Evolutionary conservation across 2,329 filamentous ascomycete species (phyloP).

Genomic region (Aspergillus sp.): DNA sequence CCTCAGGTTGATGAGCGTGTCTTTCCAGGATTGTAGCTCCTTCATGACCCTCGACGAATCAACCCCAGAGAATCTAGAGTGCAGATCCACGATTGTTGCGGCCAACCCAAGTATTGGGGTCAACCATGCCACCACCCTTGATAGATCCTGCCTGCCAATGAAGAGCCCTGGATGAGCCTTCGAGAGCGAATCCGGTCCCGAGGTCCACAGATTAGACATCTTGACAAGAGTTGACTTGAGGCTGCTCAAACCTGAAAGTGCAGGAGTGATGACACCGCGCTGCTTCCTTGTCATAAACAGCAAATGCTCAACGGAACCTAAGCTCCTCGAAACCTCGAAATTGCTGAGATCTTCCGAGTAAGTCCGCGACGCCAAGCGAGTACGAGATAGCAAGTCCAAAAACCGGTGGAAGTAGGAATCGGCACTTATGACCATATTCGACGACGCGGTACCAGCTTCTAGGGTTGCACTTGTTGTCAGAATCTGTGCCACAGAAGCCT

Average conservation of each 20-base stretch:
- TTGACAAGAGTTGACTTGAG: slow-evolving; percentile 22
- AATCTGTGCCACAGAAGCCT: slow-evolving; percentile 60
- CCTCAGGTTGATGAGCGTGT: slow-evolving; percentile 39
- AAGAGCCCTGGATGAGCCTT: slow-evolving; percentile 9
- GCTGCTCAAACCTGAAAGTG: slow-evolving; percentile 19
- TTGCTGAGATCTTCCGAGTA: slow-evolving; percentile 79
- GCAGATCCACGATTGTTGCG: slow-evolving; percentile 53
- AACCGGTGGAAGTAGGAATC: slow-evolving; percentile 73
- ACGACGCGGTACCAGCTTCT: slow-evolving; percentile 13
- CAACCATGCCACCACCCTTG: slow-evolving; percentile 49
- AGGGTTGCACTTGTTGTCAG: slow-evolving; percentile 49
- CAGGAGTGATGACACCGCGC: slow-evolving; percentile 25
- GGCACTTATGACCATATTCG: slow-evolving; percentile 32
- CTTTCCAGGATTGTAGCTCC: slow-evolving; percentile 43
- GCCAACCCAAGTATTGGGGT: slow-evolving; percentile 57
- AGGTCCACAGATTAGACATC: slow-evolving; percentile 26
- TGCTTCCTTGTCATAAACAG: slow-evolving; percentile 45
- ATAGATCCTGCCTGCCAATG: slow-evolving; percentile 15
- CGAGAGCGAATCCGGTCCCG: slow-evolving; percentile 15
- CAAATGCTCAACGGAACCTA: slow-evolving; percentile 79
- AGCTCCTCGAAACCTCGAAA: slow-evolving; percentile 67
- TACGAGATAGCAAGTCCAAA: slow-evolving; percentile 60
- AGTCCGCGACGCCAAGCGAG: slow-evolving; percentile 57
- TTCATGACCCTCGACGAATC: slow-evolving; percentile 40
- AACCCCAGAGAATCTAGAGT: slow-evolving; percentile 53